Conservation (phyloP, 352 stramenopile genomes). For the Aphanomyces astaci region DNA sequence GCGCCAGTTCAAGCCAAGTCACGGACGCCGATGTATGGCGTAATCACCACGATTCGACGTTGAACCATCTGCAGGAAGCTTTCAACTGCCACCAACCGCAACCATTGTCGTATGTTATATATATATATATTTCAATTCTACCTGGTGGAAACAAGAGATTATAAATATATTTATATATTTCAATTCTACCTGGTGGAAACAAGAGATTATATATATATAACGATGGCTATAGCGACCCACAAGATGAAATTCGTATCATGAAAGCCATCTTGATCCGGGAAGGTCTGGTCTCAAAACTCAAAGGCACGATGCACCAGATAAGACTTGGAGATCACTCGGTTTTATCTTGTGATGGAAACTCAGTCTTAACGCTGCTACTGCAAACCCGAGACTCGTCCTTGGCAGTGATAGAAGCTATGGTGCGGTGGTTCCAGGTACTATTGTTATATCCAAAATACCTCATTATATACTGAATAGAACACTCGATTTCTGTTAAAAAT, state of each 20-base stretch:
- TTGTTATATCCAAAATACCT: too few species aligned
- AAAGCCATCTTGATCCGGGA: slow-evolving; percentile 56
- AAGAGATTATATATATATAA: too few species aligned
- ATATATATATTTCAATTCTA: too few species aligned
- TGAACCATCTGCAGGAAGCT: background rate
- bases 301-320: slow-evolving; percentile 30
- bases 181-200: too few species aligned
- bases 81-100: slow-evolving; percentile 2
- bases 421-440: slow-evolving; percentile 42
- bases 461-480: too few species aligned
- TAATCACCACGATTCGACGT: background rate
- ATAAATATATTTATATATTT: too few species aligned
- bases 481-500: too few species aligned
- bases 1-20: background rate
- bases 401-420: slow-evolving; percentile 41
- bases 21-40: background rate
- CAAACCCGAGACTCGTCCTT: slow-evolving; percentile 54
- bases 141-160: background rate
- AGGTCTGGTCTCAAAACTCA: slow-evolving; percentile 45
- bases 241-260: slow-evolving; percentile 37
- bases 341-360: slow-evolving; percentile 38
- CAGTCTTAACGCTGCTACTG: slow-evolving; percentile 57
- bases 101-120: background rate
- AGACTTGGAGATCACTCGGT: slow-evolving; percentile 24
- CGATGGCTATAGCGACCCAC: slow-evolving; percentile 13